These are phyloP conservation scores for Erodium chrysanthum DNA, from an alignment of 441 rosid genomes.

Conservation along the genomic window DNA sequence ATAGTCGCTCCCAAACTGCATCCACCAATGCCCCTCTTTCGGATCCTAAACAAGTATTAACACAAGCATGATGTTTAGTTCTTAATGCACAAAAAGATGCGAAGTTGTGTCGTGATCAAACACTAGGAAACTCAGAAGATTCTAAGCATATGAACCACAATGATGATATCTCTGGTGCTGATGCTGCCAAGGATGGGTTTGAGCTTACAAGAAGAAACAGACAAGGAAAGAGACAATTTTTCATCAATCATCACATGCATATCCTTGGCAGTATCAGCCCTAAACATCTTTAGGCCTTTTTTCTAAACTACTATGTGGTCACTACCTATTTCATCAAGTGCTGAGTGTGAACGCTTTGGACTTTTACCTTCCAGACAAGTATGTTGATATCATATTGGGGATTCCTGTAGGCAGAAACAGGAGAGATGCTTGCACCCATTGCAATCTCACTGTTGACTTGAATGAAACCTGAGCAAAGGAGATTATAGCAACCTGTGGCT, in stretches of 20 bases:
- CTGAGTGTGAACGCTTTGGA: slow-evolving; percentile 13
- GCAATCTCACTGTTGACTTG: slow-evolving; percentile 89
- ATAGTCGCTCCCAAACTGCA: slow-evolving; percentile 80
- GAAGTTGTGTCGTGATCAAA: not conserved
- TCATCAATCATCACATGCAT: too few relatives aligned
- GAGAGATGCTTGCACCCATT: slow-evolving; percentile 96
- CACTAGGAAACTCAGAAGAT: not conserved
- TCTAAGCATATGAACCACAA: not conserved
- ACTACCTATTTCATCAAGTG: not conserved
- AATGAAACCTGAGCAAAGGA: slow-evolving; percentile 86
- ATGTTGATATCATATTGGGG: slow-evolving; percentile 89
- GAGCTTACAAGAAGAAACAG: too few relatives aligned
- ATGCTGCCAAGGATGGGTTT: not conserved
- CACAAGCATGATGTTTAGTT: not conserved
- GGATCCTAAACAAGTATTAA: slow-evolving; percentile 51
- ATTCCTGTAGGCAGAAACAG: slow-evolving; percentile 75
- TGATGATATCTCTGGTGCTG: not conserved
- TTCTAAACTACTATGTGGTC: too few relatives aligned
- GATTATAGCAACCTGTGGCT: slow-evolving; percentile 98
- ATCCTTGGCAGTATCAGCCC: too few relatives aligned
- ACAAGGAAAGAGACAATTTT: too few relatives aligned
- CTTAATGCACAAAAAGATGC: not conserved
- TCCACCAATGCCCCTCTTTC: slow-evolving; percentile 97
- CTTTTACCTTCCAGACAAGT: slow-evolving; percentile 86
- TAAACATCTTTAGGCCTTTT: too few relatives aligned